Percentiles rank a stretch among this genome's conserved stretches.
These are phyloP conservation scores for Marsdenia floribunda DNA, from an alignment of 257 asterid species.

Conservation along the genomic window DNA sequence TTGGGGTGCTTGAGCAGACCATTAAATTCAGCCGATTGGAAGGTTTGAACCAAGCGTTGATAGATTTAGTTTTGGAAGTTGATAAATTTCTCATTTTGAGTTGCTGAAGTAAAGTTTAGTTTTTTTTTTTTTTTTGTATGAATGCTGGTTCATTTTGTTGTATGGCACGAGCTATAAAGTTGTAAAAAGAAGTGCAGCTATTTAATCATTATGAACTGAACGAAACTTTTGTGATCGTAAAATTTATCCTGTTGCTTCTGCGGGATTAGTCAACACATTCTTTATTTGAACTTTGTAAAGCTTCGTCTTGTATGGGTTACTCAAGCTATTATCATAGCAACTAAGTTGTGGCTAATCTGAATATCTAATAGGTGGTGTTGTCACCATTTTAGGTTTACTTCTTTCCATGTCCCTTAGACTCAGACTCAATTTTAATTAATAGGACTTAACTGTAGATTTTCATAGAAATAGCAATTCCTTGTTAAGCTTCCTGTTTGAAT, in stretches of 20 bases:
- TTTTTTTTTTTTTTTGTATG: neutral
- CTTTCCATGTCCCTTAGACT: neutral
- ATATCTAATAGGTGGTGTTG: neutral
- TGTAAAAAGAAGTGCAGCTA: neutral
- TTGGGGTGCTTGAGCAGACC: slow-evolving; percentile 84
- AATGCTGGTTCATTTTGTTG: neutral
- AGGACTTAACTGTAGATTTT: neutral
- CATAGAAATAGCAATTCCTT: neutral
- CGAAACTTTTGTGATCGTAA: neutral
- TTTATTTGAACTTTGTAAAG: neutral
- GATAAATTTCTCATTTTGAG: neutral
- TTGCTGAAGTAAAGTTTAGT: neutral
- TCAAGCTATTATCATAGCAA: neutral
- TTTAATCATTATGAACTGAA: neutral
- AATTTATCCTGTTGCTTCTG: neutral
- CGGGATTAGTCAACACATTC: neutral
- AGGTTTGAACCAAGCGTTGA: slow-evolving; percentile 33
- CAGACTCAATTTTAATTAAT: neutral
- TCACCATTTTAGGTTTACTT: neutral
- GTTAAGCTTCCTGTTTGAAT: neutral
- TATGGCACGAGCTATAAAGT: neutral
- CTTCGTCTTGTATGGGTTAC: neutral
- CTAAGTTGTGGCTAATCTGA: neutral
- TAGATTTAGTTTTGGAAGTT: neutral
- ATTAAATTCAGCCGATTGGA: slow-evolving; percentile 72